These are phyloP conservation scores for Rehmannia glutinosa DNA, from an alignment of 257 asterid species.

Conservation along the genomic window DNA sequence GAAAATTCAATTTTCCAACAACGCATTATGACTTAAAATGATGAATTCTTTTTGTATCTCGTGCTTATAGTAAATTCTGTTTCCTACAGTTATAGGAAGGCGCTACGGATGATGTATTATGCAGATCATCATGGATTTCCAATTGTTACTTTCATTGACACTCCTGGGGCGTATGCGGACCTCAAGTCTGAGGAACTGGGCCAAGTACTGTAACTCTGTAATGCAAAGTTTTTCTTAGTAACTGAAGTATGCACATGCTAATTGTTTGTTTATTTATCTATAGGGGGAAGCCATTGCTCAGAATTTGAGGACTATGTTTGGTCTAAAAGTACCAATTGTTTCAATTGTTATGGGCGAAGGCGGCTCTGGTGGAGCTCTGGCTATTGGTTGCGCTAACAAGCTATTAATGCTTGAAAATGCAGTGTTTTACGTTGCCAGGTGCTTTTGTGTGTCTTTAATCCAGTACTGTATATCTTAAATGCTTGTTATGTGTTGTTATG, in stretches of 20 bases:
- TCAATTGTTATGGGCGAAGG: slow-evolving; percentile 97
- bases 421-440: slow-evolving; percentile 98
- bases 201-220: slow-evolving; percentile 50
- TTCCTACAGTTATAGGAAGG: slow-evolving; percentile 79
- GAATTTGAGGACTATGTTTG: slow-evolving; percentile 95
- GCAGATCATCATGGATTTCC: slow-evolving; percentile 97
- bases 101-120: slow-evolving; percentile 86
- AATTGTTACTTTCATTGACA: slow-evolving; percentile 79
- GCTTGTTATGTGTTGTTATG: neutral
- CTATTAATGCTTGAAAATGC: slow-evolving; percentile 96
- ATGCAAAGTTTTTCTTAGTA: slow-evolving; percentile 8
- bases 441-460: slow-evolving; percentile 10
- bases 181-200: slow-evolving; percentile 85
- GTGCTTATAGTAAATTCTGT: slow-evolving; percentile 18
- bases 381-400: slow-evolving; percentile 96
- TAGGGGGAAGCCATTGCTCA: slow-evolving; percentile 98
- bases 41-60: neutral
- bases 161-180: slow-evolving; percentile 97
- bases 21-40: neutral
- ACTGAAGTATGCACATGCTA: slow-evolving; percentile 3
- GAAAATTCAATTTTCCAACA: neutral
- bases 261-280: slow-evolving; percentile 14
- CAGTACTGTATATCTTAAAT: neutral
- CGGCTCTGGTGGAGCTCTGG: slow-evolving; percentile 99
- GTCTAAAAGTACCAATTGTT: slow-evolving; percentile 88